Evolutionary conservation across 2,329 filamentous ascomycete genomes (phyloP), one percentile per base, ranked within the genome.

Genomic region (Anisogramma anomala): DNA sequence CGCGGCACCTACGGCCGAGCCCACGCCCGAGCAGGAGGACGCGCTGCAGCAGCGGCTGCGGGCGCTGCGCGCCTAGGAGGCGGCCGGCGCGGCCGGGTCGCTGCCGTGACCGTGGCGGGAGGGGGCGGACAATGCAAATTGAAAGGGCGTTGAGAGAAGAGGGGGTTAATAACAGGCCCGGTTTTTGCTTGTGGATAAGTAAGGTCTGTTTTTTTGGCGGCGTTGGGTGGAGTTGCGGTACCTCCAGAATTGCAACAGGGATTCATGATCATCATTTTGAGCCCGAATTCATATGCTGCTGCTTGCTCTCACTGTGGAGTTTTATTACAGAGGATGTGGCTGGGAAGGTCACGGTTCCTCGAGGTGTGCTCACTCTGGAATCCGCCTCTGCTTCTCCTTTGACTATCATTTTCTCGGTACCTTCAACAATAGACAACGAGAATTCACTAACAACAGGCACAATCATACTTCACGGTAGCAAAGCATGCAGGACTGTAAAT

Each of bases 1-100:
- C 11, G 66, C 72, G 55, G 65, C 72, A 11, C 66, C 72, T 0
- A 66, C 71, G 14, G 71, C 69, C 44, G 81, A 83, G 48, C 81
- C 81, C 2, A 83, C 80, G 2, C 77, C 84, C 45, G 82, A 87
- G 56, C 79, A 85, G 58, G 84, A 89, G 60, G 83, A 89, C 56
- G 80, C 77, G 20, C 66, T 89, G 50, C 72, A 77, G 61, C 71
- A 77, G 64, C 60, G 73, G 36, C 58, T 77, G 52, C 62, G 73
- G 42, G 72, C 72, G 13, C 56, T 77, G 48, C 58, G 73, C 33
- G 72, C 73, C 32, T 74, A 60, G 50, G 45, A 36, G 26, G 43
- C 41, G 35, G 20, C 20, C 8, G 25, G 23, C 18, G 14, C 13
- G 20, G 22, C 30, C 30, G 23, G 4, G 23, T 14, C 6, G n/a